Evolutionary conservation across 352 stramenopile species (phyloP), one percentile per base, ranked within the genome.

Genomic region (Phytophthora megakarya): DNA sequence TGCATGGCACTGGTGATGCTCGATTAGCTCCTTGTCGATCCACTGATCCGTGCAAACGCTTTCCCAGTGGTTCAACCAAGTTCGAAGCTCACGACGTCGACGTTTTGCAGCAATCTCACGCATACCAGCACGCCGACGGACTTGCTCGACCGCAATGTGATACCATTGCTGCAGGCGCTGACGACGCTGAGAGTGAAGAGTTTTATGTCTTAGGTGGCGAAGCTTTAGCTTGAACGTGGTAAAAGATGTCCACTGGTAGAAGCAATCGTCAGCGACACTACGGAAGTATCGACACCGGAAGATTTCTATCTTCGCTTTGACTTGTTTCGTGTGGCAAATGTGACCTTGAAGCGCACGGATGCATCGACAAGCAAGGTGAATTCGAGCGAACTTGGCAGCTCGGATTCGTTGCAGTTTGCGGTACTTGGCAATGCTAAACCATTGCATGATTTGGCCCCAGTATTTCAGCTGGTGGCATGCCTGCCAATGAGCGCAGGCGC

Each of bases 11-110:
- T 52, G 52, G 33, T 85, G 76, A 26, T 76, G 47, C 2, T 54
- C 50, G 2, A 80, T n/a, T 12, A 86, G 57, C 8, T 73, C 58
- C 3, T 59, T 40, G 1, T 70, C 44, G 35, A 80, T 59, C 73
- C 77, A 86, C 35, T 25, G 45, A 23, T 86, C 77, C 8, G 75
- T 86, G 37, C 62, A 69, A n/a, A 82, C 77, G 25, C 72, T 83
- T 52, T 86, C 77, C 77, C 77, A 86, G 42, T 82, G 77, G 19
- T 39, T 61, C 23, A 86, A 73, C 46, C 59, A 73, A 10, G 15
- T 7, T 0, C 35, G 0, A 12, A 83, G 57, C 0, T 61, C 23
- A 3, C 59, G 59, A 5, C 19, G 19, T 5, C 43, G 61, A 8
- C 57, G 65, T 2, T 52, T 50, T 4, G n/a, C 21, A 21, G 46